These are phyloP conservation scores for Neofusicoccum kwambonambiense DNA, from an alignment of 2,329 filamentous ascomycete species.

Conservation along the genomic window DNA sequence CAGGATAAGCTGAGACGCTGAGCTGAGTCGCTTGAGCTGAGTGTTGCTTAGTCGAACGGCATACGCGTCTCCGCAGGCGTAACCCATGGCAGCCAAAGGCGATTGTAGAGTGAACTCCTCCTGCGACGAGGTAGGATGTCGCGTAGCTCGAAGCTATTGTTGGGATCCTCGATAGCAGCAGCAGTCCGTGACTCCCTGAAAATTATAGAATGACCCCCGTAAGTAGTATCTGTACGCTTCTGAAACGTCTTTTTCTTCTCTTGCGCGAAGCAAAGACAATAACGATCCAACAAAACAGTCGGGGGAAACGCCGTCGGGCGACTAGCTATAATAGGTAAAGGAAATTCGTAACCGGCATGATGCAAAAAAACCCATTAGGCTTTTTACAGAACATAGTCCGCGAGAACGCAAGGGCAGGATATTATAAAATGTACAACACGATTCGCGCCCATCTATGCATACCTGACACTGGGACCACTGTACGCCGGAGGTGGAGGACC, in stretches of 20 bases:
- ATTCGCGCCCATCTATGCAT: background rate
- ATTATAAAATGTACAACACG: background rate
- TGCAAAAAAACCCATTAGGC: background rate
- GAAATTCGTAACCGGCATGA: background rate
- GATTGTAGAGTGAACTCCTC: too few relatives aligned
- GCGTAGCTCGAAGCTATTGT: background rate
- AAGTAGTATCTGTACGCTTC: background rate
- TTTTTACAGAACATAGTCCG: background rate
- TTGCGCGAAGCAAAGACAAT: too few relatives aligned
- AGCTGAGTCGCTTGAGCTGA: too few relatives aligned
- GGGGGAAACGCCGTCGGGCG: background rate
- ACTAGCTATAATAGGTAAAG: background rate
- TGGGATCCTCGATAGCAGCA: background rate
- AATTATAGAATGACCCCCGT: background rate
- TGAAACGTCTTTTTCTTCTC: too few relatives aligned
- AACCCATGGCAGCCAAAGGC: background rate
- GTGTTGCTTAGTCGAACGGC: background rate
- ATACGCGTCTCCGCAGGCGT: background rate
- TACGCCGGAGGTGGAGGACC: slow-evolving; percentile 7
- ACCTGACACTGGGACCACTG: background rate
- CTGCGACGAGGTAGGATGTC: background rate
- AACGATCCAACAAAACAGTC: background rate
- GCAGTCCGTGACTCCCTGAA: background rate
- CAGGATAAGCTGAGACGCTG: too few relatives aligned
- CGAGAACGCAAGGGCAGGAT: background rate